These are phyloP conservation scores for Rhynchosporium graminicola DNA, from an alignment of 2,329 filamentous ascomycete genomes.

Conservation along the genomic window DNA sequence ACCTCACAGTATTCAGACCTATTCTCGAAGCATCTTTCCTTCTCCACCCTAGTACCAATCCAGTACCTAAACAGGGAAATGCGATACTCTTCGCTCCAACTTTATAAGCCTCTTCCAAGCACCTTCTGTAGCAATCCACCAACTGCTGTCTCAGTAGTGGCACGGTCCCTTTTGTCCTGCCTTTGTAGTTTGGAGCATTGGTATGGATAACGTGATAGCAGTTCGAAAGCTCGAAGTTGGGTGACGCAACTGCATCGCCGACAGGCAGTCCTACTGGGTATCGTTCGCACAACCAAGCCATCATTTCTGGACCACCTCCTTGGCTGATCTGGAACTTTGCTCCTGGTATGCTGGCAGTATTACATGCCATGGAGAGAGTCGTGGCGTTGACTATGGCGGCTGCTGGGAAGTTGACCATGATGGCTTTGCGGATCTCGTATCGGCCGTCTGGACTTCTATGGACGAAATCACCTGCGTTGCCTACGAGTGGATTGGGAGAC, in stretches of 20 bases:
- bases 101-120: conserved; percentile 20
- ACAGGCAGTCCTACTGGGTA: conserved; percentile 7
- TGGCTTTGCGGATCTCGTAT: conserved; percentile 15
- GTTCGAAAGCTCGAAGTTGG: conserved; percentile 14
- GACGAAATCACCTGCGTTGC: conserved; percentile 15
- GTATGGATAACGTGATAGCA: conserved; percentile 21
- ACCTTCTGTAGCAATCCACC: conserved; percentile 22
- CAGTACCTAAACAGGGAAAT: conserved; percentile 21
- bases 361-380: conserved; percentile 2
- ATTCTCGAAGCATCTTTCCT: conserved; percentile 13
- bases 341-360: neutral
- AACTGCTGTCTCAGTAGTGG: conserved; percentile 22
- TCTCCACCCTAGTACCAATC: conserved; percentile 14
- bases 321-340: conserved; percentile 8
- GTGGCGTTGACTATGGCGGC: conserved; percentile 20
- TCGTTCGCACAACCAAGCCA: neutral
- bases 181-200: conserved; percentile 17
- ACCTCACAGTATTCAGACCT: conserved; percentile 15
- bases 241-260: conserved; percentile 17
- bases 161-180: neutral
- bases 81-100: conserved; percentile 16
- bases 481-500: conserved; percentile 3
- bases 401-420: conserved; percentile 16
- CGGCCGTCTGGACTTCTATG: conserved; percentile 13
- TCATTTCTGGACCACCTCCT: conserved; percentile 1